Evolutionary conservation across 1,284 basidiomycete species (phyloP).

Genomic region (Agroathelia rolfsii): DNA sequence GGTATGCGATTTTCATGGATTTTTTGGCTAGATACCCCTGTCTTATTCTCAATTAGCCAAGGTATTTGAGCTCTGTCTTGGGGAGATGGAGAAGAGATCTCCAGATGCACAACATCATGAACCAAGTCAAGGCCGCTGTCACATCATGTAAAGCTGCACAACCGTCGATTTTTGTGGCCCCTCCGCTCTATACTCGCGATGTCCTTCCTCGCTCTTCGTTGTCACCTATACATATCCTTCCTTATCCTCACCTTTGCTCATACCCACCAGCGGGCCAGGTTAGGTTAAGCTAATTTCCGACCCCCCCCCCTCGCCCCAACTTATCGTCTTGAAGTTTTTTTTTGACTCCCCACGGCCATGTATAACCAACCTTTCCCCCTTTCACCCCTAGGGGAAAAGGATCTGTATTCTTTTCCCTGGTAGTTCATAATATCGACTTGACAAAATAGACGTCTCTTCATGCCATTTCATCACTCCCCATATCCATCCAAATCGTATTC

Average conservation of each 20-base stretch:
- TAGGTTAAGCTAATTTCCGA: conserved; percentile 29
- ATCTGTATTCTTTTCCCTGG: conserved; percentile 25
- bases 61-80: conserved; percentile 83
- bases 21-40: conserved; percentile 9
- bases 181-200: conserved; percentile 3
- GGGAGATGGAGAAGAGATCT: conserved; percentile 73
- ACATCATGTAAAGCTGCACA: conserved; percentile 51
- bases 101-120: conserved; percentile 48
- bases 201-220: conserved; percentile 1
- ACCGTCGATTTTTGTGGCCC: conserved; percentile 10
- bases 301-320: conserved; percentile 10
- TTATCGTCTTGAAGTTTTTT: conserved; percentile 1
- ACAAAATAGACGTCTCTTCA: no score
- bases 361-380: conserved; percentile 16
- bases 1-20: conserved; percentile 34
- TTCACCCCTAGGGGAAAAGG: conserved; percentile 17
- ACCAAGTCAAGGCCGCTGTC: conserved; percentile 49
- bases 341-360: conserved; percentile 5
- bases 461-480: no score
- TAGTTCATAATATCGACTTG: conserved; percentile 29
- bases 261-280: conserved; percentile 21
- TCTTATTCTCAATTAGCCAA: conserved; percentile 42
- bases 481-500: conserved; percentile 10
- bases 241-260: conserved; percentile 21
- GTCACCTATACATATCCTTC: conserved; percentile 8